Evolutionary conservation across 345 rosid species (phyloP).

Genomic region (Gossypium sturtianum): DNA sequence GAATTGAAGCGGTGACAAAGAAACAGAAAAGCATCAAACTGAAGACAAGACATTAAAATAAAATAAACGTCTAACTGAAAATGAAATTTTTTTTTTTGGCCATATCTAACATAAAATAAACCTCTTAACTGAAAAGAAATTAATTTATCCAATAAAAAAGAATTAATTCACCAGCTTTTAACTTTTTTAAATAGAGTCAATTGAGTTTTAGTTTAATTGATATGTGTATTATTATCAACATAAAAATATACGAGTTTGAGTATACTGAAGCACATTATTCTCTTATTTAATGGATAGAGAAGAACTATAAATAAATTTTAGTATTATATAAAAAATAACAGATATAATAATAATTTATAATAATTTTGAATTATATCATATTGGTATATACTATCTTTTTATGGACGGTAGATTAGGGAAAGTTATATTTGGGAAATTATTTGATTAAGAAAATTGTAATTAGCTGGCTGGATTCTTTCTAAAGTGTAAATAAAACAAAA

Average conservation of each 20-base stretch:
- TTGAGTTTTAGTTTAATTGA: fast-evolving
- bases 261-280: fast-evolving
- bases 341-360: no score
- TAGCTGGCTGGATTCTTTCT: no score
- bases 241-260: fast-evolving
- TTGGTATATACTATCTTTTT: no score
- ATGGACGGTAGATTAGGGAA: no score
- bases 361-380: no score
- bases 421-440: no score
- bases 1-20: not conserved
- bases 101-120: not conserved
- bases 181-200: not conserved
- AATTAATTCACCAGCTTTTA: not conserved
- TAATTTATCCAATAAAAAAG: not conserved
- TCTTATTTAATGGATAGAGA: no score
- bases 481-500: no score
- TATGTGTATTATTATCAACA: fast-evolving
- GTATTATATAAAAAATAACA: no score
- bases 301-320: no score
- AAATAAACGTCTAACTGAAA: not conserved
- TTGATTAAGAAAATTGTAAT: no score
- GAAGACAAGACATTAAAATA: not conserved
- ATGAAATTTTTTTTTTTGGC: no score
- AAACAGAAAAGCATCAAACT: not conserved
- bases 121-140: not conserved